phyloP scores from a whole-genome alignment of 2,329 filamentous ascomycete genomes.

The Podosphaera aphanis region DNA sequence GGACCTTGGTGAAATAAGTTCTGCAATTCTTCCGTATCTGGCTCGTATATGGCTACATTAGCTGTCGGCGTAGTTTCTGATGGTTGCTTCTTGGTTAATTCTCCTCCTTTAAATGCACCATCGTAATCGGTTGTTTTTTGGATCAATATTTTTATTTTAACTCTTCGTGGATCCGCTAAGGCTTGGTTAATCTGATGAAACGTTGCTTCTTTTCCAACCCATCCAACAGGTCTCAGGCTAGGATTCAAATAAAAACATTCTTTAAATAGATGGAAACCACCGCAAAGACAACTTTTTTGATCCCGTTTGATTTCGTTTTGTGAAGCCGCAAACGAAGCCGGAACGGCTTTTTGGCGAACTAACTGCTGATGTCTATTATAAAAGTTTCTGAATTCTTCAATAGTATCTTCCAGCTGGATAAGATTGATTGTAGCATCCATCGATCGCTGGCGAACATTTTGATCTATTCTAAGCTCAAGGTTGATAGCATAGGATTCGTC shows the following conservation, averaged over 20 bases:
- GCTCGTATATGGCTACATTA: not conserved
- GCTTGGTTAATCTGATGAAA: not conserved
- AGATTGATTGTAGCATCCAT: too few relatives aligned
- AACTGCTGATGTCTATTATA: not conserved
- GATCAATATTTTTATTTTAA: not conserved
- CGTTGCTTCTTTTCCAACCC: not conserved
- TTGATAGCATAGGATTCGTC: too few relatives aligned
- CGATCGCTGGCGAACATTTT: too few relatives aligned
- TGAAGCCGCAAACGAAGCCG: not conserved
- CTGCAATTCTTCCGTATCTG: not conserved
- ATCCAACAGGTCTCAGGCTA: not conserved
- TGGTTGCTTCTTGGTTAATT: too few relatives aligned
- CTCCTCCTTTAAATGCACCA: not conserved
- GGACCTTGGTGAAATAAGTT: not conserved
- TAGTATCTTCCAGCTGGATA: too few relatives aligned
- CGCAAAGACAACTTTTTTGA: not conserved
- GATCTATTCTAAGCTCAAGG: too few relatives aligned
- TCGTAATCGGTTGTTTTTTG: not conserved
- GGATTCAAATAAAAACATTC: not conserved
- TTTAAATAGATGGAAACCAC: not conserved
- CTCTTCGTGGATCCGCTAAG: too few relatives aligned
- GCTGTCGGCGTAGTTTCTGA: not conserved
- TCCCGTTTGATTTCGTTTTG: not conserved
- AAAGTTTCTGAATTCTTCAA: too few relatives aligned
- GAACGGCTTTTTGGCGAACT: not conserved